Evolutionary conservation across 2,329 filamentous ascomycete species (phyloP), one percentile per base, ranked within the genome.

Genomic region (Fusarium pseudocircinatum): DNA sequence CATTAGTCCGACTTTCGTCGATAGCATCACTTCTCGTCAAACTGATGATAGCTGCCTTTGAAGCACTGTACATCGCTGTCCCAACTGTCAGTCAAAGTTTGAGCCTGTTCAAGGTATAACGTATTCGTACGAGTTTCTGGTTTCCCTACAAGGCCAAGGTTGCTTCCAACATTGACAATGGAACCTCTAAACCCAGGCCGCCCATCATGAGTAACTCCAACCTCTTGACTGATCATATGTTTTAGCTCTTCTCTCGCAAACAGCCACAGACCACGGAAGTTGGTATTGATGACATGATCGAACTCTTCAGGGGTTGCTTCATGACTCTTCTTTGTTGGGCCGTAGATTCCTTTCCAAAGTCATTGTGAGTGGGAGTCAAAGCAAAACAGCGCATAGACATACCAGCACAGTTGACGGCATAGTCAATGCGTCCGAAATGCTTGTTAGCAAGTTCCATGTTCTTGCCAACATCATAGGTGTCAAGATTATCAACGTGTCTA

Each of bases 11-110:
- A 75, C 81, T 69, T 60, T 84, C 84, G 72, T 86, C 67, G 4
- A 86, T 83, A n/a, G 85, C 85, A 78, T 86, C 84, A 56, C 81
- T 82, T 65, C 81, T 84, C 7, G 85, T 87, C 78, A 87, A 78
- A 42, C 81, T 82, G 1, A 86, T 81, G 2, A 75, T 63, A 2
- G 84, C 85, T 9, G 84, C 83, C 60, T 86, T 87, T 10, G 82
- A 83, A 4, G 84, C 84, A 62, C 81, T 84, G 64, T 87, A 87
- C 6, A 83, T 82, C 4, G 84, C 72, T 75, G 26, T 6, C 20
- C 7, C 13, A 40, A 7, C 6, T 7, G 12, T 71, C 24, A 73
- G 58, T 22, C 16, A 15, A 26, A 2, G 8, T 5, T 9, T 18
- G 1, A 8, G 1, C 1, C 6, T 18, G 7, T 22, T n/a, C 4